A percentile compares a stretch with the other conserved stretches of the same genome.
phyloP scores from a whole-genome alignment of 2,329 filamentous ascomycete genomes.

The Chaetomium strumarium region DNA sequence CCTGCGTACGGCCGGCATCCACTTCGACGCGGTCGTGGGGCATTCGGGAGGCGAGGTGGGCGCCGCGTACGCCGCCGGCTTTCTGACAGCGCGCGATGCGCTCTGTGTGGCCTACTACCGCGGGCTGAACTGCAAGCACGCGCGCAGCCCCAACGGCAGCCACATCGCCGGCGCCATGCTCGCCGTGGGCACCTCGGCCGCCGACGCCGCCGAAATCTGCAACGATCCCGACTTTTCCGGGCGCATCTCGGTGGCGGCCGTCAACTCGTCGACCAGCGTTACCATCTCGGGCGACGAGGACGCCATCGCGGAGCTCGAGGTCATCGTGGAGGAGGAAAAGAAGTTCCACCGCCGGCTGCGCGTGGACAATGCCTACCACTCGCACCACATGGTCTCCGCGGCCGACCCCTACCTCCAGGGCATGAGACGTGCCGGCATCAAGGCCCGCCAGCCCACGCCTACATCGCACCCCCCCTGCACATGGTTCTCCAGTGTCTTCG shows the following conservation, averaged over 20 bases:
- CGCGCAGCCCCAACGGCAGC: constrained; percentile 12
- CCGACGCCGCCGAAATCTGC: constrained; percentile 31
- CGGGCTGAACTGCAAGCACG: constrained; percentile 27
- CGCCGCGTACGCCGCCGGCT: constrained; percentile 38
- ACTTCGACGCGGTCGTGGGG: constrained; percentile 34
- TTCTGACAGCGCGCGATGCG: constrained; percentile 31
- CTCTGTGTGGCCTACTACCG: constrained; percentile 39
- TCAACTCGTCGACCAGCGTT: constrained; percentile 33
- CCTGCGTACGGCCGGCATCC: constrained; percentile 29
- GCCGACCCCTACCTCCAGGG: constrained; percentile 16
- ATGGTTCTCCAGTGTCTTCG: too few species aligned
- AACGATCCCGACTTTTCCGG: constrained; percentile 25
- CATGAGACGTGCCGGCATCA: not conserved
- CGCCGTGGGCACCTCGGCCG: constrained; percentile 35
- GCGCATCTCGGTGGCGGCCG: constrained; percentile 28
- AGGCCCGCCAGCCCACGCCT: not conserved
- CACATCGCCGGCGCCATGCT: constrained; percentile 41
- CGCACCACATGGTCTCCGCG: constrained; percentile 25
- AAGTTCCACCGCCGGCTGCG: constrained; percentile 21
- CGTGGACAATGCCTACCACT: constrained; percentile 29
- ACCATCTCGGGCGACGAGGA: constrained; percentile 32
- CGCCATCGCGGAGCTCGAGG: constrained; percentile 16
- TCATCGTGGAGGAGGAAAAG: constrained; percentile 9
- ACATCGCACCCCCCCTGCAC: too few species aligned
- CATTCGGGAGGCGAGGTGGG: constrained; percentile 42